Percentiles rank a stretch among this genome's conserved stretches.
phyloP scores from a whole-genome alignment of 129 eudicot species.

The Mikania micrantha region DNA sequence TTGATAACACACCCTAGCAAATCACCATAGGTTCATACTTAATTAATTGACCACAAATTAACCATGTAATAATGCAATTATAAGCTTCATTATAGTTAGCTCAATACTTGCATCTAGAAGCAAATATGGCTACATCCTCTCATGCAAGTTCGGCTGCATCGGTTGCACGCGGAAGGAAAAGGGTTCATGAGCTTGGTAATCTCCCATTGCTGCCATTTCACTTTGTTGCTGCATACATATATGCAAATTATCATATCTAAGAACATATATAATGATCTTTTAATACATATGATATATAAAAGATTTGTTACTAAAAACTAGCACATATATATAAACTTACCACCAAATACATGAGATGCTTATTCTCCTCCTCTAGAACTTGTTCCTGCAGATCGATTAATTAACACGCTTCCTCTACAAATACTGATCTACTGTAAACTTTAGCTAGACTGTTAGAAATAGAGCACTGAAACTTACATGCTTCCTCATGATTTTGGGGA shows the following conservation, averaged over 20 bases:
- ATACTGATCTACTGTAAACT: no score
- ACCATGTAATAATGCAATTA: background rate
- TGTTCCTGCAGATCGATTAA: constrained; percentile 34
- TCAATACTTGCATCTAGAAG: background rate
- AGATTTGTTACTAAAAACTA: no score
- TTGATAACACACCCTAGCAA: background rate
- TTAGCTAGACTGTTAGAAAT: background rate
- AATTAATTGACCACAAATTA: no score
- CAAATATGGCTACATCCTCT: constrained; percentile 30
- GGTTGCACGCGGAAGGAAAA: constrained; percentile 80
- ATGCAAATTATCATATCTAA: background rate
- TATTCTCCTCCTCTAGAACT: constrained; percentile 68
- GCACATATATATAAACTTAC: constrained; percentile 43
- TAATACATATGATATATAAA: background rate
- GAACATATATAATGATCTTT: no score
- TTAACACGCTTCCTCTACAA: no score
- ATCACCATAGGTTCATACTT: background rate
- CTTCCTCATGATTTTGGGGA: constrained; percentile 53
- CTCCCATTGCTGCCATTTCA: constrained; percentile 45
- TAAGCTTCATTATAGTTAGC: background rate
- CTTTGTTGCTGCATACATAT: constrained; percentile 36
- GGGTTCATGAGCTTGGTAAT: constrained; percentile 40
- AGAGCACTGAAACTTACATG: constrained; percentile 36
- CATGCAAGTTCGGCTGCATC: constrained; percentile 80
- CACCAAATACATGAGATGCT: constrained; percentile 55